Conservation (phyloP, 2,329 filamentous ascomycete genomes). For the Penicillium griseofulvum region DNA sequence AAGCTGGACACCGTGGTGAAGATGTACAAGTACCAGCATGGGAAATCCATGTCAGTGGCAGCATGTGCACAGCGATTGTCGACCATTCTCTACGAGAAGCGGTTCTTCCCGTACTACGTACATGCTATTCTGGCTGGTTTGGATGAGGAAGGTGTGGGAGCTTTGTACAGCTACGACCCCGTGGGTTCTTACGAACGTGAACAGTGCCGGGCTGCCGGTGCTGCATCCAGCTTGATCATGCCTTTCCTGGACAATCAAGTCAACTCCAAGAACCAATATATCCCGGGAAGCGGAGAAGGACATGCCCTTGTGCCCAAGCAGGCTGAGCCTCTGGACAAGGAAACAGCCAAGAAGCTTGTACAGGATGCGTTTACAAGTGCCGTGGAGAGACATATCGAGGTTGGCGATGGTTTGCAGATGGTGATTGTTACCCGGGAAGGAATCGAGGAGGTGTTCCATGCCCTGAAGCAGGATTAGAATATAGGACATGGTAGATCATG, state of each 20-base stretch:
- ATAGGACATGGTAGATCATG: conserved; percentile 15
- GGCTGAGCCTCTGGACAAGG: conserved; percentile 64
- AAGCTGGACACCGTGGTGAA: conserved; percentile 92
- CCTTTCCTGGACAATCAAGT: conserved; percentile 99
- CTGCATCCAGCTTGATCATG: conserved; percentile 93
- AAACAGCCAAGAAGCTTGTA: conserved; percentile 79
- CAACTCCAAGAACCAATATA: conserved; percentile 98
- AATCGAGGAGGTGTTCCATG: conserved; percentile 78
- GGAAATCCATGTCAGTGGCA: conserved; percentile 90
- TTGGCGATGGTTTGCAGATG: conserved; percentile 94
- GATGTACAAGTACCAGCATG: conserved; percentile 98
- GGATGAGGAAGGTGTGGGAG: conserved; percentile 91
- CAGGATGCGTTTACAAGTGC: conserved; percentile 98
- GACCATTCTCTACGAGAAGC: conserved; percentile 94
- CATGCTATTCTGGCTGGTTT: conserved; percentile 90
- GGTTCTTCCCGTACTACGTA: conserved; percentile 99
- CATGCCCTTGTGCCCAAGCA: conserved; percentile 67
- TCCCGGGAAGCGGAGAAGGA: conserved; percentile 79
- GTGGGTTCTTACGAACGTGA: conserved; percentile 97
- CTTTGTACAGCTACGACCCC: conserved; percentile 95
- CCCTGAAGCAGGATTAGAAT: conserved; percentile 83
- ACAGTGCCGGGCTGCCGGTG: conserved; percentile 89
- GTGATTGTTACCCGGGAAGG: conserved; percentile 85
- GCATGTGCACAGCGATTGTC: conserved; percentile 93
- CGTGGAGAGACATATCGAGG: conserved; percentile 98